These are phyloP conservation scores for Jacaranda copaia DNA, from an alignment of 257 asterid species.

Conservation along the genomic window DNA sequence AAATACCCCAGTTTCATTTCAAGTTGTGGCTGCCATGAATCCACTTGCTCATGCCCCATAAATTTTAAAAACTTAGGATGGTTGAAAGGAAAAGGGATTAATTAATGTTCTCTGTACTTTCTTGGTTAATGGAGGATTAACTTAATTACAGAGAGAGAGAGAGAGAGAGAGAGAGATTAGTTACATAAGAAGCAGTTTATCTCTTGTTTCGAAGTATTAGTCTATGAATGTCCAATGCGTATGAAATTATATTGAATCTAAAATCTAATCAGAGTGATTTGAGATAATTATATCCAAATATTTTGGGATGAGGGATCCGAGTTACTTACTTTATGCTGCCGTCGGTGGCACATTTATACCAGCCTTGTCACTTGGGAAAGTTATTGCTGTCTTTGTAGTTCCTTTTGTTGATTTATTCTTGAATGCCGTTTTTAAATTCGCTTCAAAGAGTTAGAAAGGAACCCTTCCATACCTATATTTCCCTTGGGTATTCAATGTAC, in stretches of 20 bases:
- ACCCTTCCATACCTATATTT: constrained; percentile 17
- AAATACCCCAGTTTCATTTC: constrained; percentile 35
- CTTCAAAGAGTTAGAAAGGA: background rate
- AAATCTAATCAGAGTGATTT: background rate
- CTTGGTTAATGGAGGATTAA: constrained; percentile 27
- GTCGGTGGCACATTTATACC: constrained; percentile 47
- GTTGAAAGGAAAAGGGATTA: background rate
- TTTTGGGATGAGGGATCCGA: constrained; percentile 38
- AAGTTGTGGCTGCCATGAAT: constrained; percentile 51
- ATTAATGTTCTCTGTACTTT: constrained; percentile 21
- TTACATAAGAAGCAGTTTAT: background rate
- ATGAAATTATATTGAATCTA: background rate
- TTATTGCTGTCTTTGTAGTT: background rate
- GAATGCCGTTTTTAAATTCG: constrained; percentile 1
- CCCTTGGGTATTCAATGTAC: constrained; percentile 20
- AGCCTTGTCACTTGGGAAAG: constrained; percentile 43
- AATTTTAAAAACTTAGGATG: background rate
- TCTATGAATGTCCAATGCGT: background rate
- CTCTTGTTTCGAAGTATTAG: background rate
- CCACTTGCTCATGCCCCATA: constrained; percentile 18
- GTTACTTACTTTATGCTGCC: constrained; percentile 35
- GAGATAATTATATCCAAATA: constrained; percentile 7
- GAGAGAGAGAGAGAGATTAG: constrained; percentile 2
- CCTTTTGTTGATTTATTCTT: constrained; percentile 29
- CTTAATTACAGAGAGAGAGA: background rate